Evolutionary conservation across 2,329 filamentous ascomycete species (phyloP).

Genomic region (Nigrospora osmanthi): DNA sequence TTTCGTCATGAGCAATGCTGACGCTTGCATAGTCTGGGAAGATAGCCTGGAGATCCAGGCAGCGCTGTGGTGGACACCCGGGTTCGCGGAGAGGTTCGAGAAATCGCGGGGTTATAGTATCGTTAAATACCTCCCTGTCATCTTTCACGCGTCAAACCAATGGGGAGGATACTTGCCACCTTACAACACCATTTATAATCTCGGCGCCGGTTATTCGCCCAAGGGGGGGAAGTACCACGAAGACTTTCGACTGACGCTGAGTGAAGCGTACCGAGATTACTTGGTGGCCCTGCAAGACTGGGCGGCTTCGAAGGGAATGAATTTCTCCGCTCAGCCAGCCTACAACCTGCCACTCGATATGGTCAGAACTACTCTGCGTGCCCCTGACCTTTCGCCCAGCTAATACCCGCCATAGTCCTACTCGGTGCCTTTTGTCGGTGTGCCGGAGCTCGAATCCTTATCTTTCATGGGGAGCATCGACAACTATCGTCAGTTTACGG

Average conservation of each 20-base stretch:
- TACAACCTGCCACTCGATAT: conserved; percentile 18
- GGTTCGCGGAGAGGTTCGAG: conserved; percentile 10
- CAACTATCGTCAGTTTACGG: conserved; percentile 13
- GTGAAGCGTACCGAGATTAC: conserved; percentile 11
- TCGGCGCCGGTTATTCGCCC: conserved; percentile 3
- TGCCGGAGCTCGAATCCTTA: conserved; percentile 14
- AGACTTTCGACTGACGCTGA: conserved; percentile 13
- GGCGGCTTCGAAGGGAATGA: conserved; percentile 7
- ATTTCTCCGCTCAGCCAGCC: conserved; percentile 13
- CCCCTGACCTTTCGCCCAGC: neutral
- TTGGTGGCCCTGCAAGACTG: conserved; percentile 7
- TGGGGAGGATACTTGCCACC: conserved; percentile 11
- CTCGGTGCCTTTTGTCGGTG: conserved; percentile 7
- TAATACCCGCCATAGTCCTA: conserved; percentile 1
- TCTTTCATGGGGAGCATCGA: conserved; percentile 14
- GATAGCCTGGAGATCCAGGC: conserved; percentile 18
- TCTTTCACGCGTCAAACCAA: conserved; percentile 12
- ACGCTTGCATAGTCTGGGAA: conserved; percentile 11
- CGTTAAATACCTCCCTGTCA: conserved; percentile 9
- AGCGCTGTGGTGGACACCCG: conserved; percentile 13
- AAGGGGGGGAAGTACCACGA: conserved; percentile 9
- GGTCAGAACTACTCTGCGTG: conserved; percentile 4
- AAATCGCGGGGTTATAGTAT: conserved; percentile 9
- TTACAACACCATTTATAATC: conserved; percentile 12
- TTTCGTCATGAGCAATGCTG: neutral